Conservation (phyloP, 768 basidiomycete genomes). For the Lyophyllum atratum region DNA sequence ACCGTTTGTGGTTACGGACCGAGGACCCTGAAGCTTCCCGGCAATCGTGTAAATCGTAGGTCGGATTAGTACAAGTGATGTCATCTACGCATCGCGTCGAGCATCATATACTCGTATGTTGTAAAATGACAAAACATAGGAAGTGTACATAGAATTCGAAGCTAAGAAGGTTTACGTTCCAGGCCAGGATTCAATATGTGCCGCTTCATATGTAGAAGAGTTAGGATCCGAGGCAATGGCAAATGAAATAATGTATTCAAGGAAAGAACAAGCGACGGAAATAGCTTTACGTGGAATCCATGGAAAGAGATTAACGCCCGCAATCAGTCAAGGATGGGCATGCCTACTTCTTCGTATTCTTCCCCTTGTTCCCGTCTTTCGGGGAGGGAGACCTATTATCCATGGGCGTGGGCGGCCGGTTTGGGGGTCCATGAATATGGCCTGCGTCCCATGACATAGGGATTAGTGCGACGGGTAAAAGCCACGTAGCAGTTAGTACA, state of each 20-base stretch:
- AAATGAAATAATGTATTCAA: not conserved
- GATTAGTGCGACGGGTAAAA: constrained; percentile 73
- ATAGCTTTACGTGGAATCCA: not conserved
- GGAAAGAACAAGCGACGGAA: not conserved
- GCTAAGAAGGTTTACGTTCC: not conserved
- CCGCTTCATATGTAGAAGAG: not conserved
- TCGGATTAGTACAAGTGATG: not conserved
- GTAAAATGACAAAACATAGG: no score
- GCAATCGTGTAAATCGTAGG: not conserved
- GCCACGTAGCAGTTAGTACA: constrained; percentile 82
- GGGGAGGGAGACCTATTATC: not conserved
- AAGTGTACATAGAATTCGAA: no score
- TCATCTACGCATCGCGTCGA: not conserved
- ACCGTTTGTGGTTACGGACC: not conserved
- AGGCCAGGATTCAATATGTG: not conserved
- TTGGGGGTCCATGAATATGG: constrained; percentile 34
- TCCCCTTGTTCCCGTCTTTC: constrained; percentile 5
- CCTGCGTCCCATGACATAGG: constrained; percentile 75
- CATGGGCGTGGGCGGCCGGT: constrained; percentile 1
- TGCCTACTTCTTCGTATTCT: constrained; percentile 11
- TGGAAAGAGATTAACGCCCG: not conserved
- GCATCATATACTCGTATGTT: no score
- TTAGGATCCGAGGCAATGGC: not conserved
- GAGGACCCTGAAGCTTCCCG: not conserved
- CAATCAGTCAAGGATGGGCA: not conserved